These are phyloP conservation scores for Colletotrichum tamarilloi DNA, from an alignment of 2,329 filamentous ascomycete species.

Conservation along the genomic window DNA sequence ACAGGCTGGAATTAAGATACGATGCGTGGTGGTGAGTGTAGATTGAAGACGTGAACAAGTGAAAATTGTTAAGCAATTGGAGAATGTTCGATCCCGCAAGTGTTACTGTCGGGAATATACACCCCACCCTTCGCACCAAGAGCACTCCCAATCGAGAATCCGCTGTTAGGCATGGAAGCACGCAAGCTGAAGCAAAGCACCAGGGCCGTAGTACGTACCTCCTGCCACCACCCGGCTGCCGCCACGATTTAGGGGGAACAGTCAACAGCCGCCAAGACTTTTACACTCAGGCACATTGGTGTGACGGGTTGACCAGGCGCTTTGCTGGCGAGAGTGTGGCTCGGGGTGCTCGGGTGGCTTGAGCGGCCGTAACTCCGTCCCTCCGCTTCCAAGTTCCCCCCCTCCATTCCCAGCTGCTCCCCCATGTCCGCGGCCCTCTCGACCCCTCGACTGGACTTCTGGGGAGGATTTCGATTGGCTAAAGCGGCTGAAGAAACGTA, in stretches of 20 bases:
- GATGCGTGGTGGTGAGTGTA: neutral
- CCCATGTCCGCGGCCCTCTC: neutral
- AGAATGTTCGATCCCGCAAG: slow-evolving; percentile 23
- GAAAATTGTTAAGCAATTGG: slow-evolving; percentile 33
- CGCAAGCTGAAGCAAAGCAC: too few species aligned
- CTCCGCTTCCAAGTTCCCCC: too few species aligned
- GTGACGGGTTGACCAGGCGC: too few species aligned
- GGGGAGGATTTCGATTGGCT: slow-evolving; percentile 10
- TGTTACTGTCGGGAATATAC: neutral
- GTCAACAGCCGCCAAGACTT: neutral
- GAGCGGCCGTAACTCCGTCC: slow-evolving; percentile 1
- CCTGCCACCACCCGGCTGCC: neutral
- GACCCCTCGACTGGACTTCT: neutral
- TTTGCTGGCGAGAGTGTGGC: slow-evolving; percentile 7
- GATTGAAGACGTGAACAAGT: neutral
- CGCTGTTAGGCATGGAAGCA: neutral
- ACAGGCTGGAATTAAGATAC: neutral
- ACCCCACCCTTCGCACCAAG: slow-evolving; percentile 16
- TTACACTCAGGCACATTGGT: slow-evolving; percentile 18
- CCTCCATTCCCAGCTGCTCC: neutral
- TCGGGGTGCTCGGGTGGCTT: slow-evolving; percentile 33
- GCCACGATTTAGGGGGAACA: neutral
- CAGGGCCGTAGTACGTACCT: neutral
- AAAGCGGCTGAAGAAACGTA: slow-evolving; percentile 25
- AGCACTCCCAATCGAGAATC: neutral